Conservation (phyloP, 352 stramenopile genomes). For the Globisporangium okanoganense region DNA sequence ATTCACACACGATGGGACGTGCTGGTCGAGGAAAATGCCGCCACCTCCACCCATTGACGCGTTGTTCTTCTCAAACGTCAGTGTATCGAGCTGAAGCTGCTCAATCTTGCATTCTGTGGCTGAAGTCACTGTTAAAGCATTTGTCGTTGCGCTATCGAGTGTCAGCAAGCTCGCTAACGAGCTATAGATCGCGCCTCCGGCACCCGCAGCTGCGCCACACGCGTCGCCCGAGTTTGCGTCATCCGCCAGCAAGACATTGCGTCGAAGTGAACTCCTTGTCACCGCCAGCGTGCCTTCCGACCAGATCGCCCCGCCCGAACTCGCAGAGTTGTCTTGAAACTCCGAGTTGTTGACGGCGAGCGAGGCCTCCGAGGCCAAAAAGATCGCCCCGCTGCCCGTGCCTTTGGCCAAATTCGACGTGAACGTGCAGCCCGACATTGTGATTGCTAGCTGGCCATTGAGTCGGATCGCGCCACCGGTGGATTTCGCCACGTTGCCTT, state of each 20-base stretch:
- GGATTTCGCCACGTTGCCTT: slow-evolving; percentile 12
- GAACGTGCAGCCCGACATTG: slow-evolving; percentile 1
- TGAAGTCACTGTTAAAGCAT: neutral
- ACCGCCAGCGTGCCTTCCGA: neutral
- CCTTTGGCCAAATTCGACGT: neutral
- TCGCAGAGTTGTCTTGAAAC: slow-evolving; percentile 1
- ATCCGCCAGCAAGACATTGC: neutral
- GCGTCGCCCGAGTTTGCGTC: neutral
- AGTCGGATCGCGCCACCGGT: slow-evolving; percentile 12
- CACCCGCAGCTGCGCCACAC: neutral
- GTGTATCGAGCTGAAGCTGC: neutral
- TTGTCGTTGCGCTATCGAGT: neutral
- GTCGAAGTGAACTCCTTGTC: neutral
- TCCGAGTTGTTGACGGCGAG: neutral
- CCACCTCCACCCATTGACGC: slow-evolving; percentile 12
- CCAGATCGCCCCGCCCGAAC: slow-evolving; percentile 4
- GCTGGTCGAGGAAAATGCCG: slow-evolving; percentile 10
- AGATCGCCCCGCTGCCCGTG: slow-evolving; percentile 1
- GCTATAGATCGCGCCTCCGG: slow-evolving; percentile 5
- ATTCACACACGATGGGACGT: slow-evolving; percentile 8
- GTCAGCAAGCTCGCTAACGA: neutral
- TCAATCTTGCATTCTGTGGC: neutral
- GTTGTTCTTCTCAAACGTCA: slow-evolving; percentile 11
- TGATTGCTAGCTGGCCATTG: neutral
- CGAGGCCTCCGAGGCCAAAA: neutral